Evolutionary conservation across 1,139 yeast species (phyloP).

Genomic region (Geotrichum klebahnii): DNA sequence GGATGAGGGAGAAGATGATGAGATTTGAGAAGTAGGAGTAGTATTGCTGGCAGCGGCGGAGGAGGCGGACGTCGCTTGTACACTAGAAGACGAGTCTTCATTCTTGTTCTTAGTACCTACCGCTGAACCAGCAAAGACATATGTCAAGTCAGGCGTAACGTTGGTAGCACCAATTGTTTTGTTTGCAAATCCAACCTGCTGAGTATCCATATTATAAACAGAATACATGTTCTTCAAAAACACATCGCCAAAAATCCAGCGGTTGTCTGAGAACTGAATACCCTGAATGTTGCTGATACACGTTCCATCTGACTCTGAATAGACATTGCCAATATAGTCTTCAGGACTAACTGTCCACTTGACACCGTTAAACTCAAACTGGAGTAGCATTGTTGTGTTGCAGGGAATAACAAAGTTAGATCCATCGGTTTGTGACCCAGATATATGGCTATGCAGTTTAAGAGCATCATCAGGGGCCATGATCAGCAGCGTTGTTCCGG

Average conservation of each 20-base stretch:
- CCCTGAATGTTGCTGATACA: constrained; percentile 71
- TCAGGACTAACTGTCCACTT: constrained; percentile 43
- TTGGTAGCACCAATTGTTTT: constrained; percentile 26
- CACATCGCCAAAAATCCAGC: constrained; percentile 61
- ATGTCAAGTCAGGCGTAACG: too few species aligned
- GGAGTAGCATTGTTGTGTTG: constrained; percentile 43
- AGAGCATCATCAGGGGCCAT: constrained; percentile 55
- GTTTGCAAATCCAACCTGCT: constrained; percentile 52
- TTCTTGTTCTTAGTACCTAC: too few species aligned
- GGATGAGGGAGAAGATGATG: too few species aligned
- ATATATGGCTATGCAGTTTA: constrained; percentile 51
- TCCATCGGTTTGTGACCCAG: constrained; percentile 51
- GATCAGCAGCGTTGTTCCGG: constrained; percentile 63
- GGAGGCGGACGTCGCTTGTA: too few species aligned
- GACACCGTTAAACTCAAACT: constrained; percentile 44
- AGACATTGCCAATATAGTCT: constrained; percentile 12
- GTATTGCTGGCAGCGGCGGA: too few species aligned
- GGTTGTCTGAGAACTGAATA: constrained; percentile 32
- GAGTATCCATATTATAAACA: constrained; percentile 54
- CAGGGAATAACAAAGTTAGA: constrained; percentile 57
- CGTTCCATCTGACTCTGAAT: constrained; percentile 55
- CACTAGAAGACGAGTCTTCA: too few species aligned
- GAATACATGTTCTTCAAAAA: constrained; percentile 57
- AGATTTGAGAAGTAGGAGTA: too few species aligned
- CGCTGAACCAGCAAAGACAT: too few species aligned